phyloP scores from a whole-genome alignment of 371 early-diverging fungal genomes.

The Amoeboaphelidium protococcarum region DNA sequence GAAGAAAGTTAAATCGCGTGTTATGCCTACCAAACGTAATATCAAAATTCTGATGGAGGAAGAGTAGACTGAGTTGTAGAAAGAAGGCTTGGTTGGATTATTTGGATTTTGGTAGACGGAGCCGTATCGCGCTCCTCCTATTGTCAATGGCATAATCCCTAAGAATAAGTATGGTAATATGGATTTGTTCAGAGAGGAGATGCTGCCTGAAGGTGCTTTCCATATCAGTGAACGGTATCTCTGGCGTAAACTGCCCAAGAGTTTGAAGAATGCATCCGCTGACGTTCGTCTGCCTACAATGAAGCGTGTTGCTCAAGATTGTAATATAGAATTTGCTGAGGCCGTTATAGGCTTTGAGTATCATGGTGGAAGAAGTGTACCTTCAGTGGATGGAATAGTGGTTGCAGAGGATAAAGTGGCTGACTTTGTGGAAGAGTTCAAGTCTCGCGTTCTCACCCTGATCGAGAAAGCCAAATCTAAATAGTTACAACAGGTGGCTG shows the following conservation, averaged over 20 bases:
- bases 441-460: too few relatives aligned
- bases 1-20: slow-evolving; percentile 32
- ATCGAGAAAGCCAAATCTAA: too few relatives aligned
- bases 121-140: slow-evolving; percentile 24
- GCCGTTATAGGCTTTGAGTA: slow-evolving; percentile 61
- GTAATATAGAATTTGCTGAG: slow-evolving; percentile 43
- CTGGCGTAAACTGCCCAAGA: not conserved
- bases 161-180: slow-evolving; percentile 48
- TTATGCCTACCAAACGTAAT: slow-evolving; percentile 25
- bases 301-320: slow-evolving; percentile 27
- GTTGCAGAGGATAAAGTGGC: slow-evolving; percentile 35
- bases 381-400: slow-evolving; percentile 40
- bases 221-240: slow-evolving; percentile 21
- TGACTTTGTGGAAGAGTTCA: too few relatives aligned
- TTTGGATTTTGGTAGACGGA: slow-evolving; percentile 76
- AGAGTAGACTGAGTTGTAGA: slow-evolving; percentile 1
- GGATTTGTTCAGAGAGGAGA: slow-evolving; percentile 45
- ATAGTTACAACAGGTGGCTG: too few relatives aligned
- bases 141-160: slow-evolving; percentile 47
- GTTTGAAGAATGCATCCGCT: too few relatives aligned
- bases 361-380: slow-evolving; percentile 26
- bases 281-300: too few relatives aligned
- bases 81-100: slow-evolving; percentile 12
- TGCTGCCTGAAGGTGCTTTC: slow-evolving; percentile 56
- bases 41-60: slow-evolving; percentile 1